Base-by-base conservation (phyloP, 768 basidiomycete genomes). In the Plicaturopsis crispa region DNA sequence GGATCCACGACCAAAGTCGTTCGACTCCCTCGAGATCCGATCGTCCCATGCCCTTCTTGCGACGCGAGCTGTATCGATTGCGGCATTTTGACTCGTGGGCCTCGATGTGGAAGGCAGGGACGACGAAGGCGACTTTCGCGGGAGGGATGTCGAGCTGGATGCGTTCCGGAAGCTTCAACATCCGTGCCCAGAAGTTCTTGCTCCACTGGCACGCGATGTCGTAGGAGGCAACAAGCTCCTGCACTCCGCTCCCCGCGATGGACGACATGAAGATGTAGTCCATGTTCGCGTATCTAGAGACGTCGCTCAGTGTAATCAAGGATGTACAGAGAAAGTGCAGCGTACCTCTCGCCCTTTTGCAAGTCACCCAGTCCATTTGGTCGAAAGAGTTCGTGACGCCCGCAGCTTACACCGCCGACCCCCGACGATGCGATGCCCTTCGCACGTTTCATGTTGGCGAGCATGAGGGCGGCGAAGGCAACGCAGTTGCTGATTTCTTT, bases 21-120 rank as follows among this genome's bases (percentile, higher is more conserved):
- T 73, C 70, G 0, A 63, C 49, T 1, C 50, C 61, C 34, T 71
- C 62, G 0, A 66, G 59, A 46, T 63, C 61, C 1, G 49, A 53
- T 2, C 52, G 50, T 7, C 58, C 61, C 19, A 49, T 47, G 4
- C 60, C 53, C 2, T 39, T 24, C 11, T 43, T 36, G 33, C 54
- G 56, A 17, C 58, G 60, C 11, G 70, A 44, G 1, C 52, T 60
- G 33, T 48, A 67, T 2, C 38, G 37, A 12, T 36, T 40, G 5
- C 59, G 57, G 34, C 65, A 66, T 3, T 42, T 17, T 0, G 46
- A 21, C 1, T 49, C 45, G 32, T 71, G 68, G 0, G 48, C 59
- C 3, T 52, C 48, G 12, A 67, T 49, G 18, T 71, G 69, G 38
- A 63, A 66, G 28, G 60, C 59, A 0, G 64, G 69, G 3, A 70